Conservation (phyloP, 192 early-diverging fungal species). For the Ambispora gerdemannii region DNA sequence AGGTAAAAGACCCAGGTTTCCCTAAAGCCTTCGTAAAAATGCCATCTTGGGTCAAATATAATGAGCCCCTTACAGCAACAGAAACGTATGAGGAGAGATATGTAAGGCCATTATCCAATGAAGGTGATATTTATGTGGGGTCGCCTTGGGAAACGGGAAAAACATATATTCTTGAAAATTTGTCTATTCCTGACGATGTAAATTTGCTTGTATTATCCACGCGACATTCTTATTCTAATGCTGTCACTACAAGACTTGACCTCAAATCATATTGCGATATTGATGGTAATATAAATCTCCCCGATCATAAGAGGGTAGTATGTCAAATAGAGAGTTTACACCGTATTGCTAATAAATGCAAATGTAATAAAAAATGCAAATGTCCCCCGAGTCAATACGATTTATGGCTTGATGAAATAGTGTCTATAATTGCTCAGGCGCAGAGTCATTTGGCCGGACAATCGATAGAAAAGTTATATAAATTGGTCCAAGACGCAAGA, state of each 20-base stretch:
- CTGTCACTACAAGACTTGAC: constrained; percentile 22
- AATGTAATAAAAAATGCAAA: constrained; percentile 25
- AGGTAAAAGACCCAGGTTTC: neutral
- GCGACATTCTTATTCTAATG: neutral
- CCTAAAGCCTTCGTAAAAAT: constrained; percentile 17
- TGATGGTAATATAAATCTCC: constrained; percentile 24
- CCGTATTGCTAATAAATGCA: constrained; percentile 16
- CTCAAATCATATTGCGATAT: constrained; percentile 22
- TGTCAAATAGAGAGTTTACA: too few species aligned
- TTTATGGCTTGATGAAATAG: too few species aligned
- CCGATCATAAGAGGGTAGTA: constrained; percentile 19
- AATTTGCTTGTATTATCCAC: constrained; percentile 9
- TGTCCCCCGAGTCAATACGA: constrained; percentile 2
- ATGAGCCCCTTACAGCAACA: neutral
- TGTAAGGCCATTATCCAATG: too few species aligned
- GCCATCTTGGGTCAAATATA: constrained; percentile 6
- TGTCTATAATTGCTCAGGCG: too few species aligned
- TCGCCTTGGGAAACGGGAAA: too few species aligned
- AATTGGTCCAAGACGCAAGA: constrained; percentile 7
- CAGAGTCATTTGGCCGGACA: constrained; percentile 1
- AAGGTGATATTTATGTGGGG: constrained; percentile 1
- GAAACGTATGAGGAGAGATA: too few species aligned
- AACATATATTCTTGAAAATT: neutral
- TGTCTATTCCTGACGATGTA: neutral
- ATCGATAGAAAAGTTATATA: constrained; percentile 17